These are phyloP conservation scores for Fomitopsis schrenkii DNA, from an alignment of 1,284 basidiomycete genomes.

Conservation along the genomic window DNA sequence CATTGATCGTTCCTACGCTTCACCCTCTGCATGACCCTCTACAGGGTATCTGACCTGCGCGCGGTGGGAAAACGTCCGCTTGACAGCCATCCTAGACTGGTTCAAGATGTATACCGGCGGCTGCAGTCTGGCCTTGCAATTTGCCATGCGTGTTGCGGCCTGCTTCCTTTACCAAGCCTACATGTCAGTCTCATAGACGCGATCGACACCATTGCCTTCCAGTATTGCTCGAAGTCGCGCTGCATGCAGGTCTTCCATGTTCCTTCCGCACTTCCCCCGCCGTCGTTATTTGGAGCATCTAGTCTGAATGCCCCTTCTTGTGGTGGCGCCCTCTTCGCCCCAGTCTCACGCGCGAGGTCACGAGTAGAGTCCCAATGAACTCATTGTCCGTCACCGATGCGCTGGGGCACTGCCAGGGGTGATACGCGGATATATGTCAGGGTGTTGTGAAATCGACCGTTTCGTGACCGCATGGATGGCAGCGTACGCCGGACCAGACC, in stretches of 20 bases:
- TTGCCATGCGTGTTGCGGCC: neutral
- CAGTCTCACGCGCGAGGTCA: neutral
- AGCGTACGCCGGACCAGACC: neutral
- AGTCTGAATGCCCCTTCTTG: neutral
- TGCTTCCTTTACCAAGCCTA: neutral
- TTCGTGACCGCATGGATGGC: neutral
- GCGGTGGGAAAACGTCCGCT: neutral
- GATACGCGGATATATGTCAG: neutral
- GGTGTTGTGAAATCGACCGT: neutral
- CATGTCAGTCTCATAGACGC: neutral
- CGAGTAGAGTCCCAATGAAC: neutral
- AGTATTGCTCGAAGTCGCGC: neutral
- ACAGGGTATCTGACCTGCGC: neutral
- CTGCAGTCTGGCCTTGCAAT: neutral
- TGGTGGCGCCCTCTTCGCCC: neutral
- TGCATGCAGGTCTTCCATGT: neutral
- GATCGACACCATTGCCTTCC: neutral
- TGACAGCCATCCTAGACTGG: neutral
- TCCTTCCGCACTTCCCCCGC: neutral
- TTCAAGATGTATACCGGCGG: neutral
- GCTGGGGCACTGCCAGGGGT: neutral
- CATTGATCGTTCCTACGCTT: conserved; percentile 1
- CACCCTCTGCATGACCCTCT: conserved; percentile 1
- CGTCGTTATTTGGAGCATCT: neutral
- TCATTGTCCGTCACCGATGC: neutral